Conservation (phyloP, 805 yeast species). For the Candida michaelii region DNA sequence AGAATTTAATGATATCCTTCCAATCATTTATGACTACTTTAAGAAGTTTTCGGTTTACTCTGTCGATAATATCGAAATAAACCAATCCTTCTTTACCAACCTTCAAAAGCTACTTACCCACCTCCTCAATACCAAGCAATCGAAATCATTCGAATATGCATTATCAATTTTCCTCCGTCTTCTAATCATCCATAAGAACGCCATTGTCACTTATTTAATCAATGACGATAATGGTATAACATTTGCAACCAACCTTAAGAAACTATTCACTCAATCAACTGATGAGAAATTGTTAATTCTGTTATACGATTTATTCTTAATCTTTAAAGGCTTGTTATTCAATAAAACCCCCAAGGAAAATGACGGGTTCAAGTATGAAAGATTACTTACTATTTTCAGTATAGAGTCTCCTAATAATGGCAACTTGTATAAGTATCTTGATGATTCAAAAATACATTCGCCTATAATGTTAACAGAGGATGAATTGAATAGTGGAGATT, state of each 20-base stretch:
- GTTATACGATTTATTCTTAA: slow-evolving; percentile 57
- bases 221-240: slow-evolving; percentile 18
- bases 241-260: slow-evolving; percentile 31
- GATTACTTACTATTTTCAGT: slow-evolving; percentile 6
- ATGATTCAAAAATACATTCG: slow-evolving; percentile 8
- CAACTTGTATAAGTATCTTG: slow-evolving; percentile 8
- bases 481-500: slow-evolving; percentile 23
- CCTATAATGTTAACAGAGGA: slow-evolving; percentile 6
- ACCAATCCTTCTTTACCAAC: slow-evolving; percentile 22
- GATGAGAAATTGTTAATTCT: slow-evolving; percentile 53
- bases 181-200: slow-evolving; percentile 55
- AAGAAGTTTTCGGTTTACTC: slow-evolving; percentile 45
- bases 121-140: neutral
- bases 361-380: slow-evolving; percentile 4
- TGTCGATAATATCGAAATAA: slow-evolving; percentile 20
- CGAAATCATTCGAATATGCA: slow-evolving; percentile 17
- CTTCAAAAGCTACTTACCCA: slow-evolving; percentile 20
- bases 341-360: slow-evolving; percentile 2
- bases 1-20: neutral
- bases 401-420: slow-evolving; percentile 11
- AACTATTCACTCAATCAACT: slow-evolving; percentile 34
- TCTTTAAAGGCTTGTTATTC: slow-evolving; percentile 44
- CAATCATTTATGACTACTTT: slow-evolving; percentile 41
- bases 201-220: slow-evolving; percentile 46
- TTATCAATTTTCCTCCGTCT: slow-evolving; percentile 53